Base-by-base conservation (phyloP, 176 grass and related monocot species). In the Rhipidocladum racemiflorum region DNA sequence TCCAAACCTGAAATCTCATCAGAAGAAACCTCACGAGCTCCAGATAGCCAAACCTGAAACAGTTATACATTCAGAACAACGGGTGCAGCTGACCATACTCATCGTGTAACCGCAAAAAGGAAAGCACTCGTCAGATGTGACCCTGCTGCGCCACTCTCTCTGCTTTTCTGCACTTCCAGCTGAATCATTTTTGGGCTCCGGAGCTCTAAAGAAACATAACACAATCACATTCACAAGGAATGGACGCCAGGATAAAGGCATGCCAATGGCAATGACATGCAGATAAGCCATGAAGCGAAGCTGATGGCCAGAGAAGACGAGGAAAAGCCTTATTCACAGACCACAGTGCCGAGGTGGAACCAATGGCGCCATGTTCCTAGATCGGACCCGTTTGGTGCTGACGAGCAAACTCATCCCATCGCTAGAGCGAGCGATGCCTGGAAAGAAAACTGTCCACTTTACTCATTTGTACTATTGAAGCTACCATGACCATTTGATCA, bases 381-480 rank as follows among this genome's bases (percentile, higher is more conserved):
- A 76, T 69, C 30, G n/a, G 86, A 80, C 61, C 76, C 34, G 1
- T 59, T 18, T 65, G 59, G 35, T 59, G 69, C 51, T 70, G 81
- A 84, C 53, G 84, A 64, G 76, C 55, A 69, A 46, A 66, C 76
- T 66, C 83, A 59, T 72, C 49, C 68, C 48, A 32, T 6, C 9
- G 18, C 87, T 50, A 48, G 9, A 73, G 30, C 10, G 6, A 73
- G 39, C 1, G 11, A 65, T 55, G 12, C 38, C 72, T 20, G 39
- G 48, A 50, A 72, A 4, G 14, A 72, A 63, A 65, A 34, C 48
- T 38, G 3, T 13, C 46, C 2, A 51, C 18, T 86, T 85, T 85
- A 97, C 76, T 94, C 94, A 66, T 90, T 67, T 83, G 90, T 92
- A 74, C 94, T 92, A 73, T 94, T 85, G 16, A 94, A 92, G 83